Evolutionary conservation across 2,329 filamentous ascomycete species (phyloP).

Genomic region (Penicillium sp.): DNA sequence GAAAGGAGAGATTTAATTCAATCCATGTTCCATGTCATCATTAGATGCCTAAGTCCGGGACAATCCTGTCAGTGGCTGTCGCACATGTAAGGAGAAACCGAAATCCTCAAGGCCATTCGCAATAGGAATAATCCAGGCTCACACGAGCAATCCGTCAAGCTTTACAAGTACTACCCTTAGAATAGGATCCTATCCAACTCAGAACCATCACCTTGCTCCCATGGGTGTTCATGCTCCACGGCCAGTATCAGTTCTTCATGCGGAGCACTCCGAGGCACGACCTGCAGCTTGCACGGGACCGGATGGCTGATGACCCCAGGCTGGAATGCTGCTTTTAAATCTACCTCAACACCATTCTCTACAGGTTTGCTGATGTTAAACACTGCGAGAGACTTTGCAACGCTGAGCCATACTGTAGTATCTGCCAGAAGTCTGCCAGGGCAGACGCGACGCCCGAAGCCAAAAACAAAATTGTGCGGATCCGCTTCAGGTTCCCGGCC

Average conservation of each 20-base stretch:
- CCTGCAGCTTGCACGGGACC: constrained; percentile 28
- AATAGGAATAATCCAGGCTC: background rate
- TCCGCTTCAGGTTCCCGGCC: constrained; percentile 38
- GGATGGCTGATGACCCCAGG: constrained; percentile 36
- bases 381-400: constrained; percentile 16
- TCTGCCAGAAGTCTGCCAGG: constrained; percentile 23
- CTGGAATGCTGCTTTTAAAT: constrained; percentile 12
- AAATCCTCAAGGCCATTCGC: background rate
- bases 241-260: background rate
- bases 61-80: background rate
- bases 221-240: background rate
- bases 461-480: constrained; percentile 30
- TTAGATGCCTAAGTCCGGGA: background rate
- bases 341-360: constrained; percentile 7
- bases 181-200: background rate
- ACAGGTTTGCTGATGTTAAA: constrained; percentile 21
- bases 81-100: background rate
- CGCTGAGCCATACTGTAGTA: constrained; percentile 16
- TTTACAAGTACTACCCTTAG: background rate
- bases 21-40: background rate
- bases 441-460: constrained; percentile 23
- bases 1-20: background rate
- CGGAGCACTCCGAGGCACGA: background rate
- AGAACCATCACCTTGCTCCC: background rate
- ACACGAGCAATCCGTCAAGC: background rate